Evolutionary conservation across 2,329 filamentous ascomycete genomes (phyloP).

Genomic region (Dactylellina leptospora): DNA sequence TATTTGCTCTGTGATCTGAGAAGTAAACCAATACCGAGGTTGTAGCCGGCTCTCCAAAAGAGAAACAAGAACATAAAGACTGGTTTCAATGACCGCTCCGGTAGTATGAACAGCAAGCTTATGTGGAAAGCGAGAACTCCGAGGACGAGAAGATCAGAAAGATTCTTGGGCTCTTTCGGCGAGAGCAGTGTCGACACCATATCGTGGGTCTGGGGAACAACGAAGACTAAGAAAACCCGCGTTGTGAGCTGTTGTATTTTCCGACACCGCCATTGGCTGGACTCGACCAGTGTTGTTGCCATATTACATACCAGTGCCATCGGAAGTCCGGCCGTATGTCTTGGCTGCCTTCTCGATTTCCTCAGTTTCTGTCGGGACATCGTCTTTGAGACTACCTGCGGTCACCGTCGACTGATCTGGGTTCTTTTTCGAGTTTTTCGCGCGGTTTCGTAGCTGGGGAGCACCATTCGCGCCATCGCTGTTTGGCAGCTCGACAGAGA

Average conservation of each 20-base stretch:
- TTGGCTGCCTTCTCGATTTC: conserved; percentile 66
- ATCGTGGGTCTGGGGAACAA: conserved; percentile 94
- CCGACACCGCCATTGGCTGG: conserved; percentile 12
- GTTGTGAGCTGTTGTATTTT: conserved; percentile 53
- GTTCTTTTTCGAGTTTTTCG: conserved; percentile 31
- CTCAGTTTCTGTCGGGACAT: background rate
- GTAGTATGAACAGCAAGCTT: conserved; percentile 76
- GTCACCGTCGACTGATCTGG: background rate
- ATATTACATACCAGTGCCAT: conserved; percentile 78
- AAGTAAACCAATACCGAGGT: conserved; percentile 89
- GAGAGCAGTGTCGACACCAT: conserved; percentile 98
- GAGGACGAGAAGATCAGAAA: conserved; percentile 84
- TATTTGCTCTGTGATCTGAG: conserved; percentile 90
- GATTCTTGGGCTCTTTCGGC: conserved; percentile 92
- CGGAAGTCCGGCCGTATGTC: conserved; percentile 88
- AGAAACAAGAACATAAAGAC: conserved; percentile 84
- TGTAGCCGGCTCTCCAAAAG: conserved; percentile 92
- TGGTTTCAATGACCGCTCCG: conserved; percentile 73
- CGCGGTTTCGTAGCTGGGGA: conserved; percentile 35
- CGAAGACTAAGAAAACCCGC: conserved; percentile 73
- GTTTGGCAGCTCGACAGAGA: conserved; percentile 24
- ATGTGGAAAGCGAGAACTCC: conserved; percentile 79
- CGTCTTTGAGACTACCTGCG: conserved; percentile 2
- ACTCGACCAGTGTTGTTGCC: conserved; percentile 23
- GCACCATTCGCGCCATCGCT: conserved; percentile 9